Conservation (phyloP, 768 basidiomycete genomes). For the Mycena epipterygia region DNA sequence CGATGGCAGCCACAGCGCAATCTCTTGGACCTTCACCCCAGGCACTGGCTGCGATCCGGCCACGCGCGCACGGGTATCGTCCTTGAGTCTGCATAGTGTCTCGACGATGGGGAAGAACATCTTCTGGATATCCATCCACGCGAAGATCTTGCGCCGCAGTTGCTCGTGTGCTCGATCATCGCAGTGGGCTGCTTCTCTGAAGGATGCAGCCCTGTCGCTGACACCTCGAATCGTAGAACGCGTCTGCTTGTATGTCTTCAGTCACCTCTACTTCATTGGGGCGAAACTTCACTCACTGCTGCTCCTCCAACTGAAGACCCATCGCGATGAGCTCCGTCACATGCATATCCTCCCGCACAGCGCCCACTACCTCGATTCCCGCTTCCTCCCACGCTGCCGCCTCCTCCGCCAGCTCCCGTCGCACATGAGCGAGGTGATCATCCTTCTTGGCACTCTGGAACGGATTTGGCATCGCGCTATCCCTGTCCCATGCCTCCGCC, state of each 20-base stretch:
- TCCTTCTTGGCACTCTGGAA: slow-evolving; percentile 12
- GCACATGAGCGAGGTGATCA: slow-evolving; percentile 21
- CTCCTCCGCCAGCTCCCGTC: background rate
- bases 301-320: no score
- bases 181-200: background rate
- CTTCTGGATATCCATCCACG: background rate
- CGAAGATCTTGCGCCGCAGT: background rate
- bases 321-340: no score
- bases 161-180: background rate
- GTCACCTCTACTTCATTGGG: background rate
- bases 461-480: slow-evolving; percentile 5
- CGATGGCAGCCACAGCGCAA: slow-evolving; percentile 36
- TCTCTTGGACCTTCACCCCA: background rate
- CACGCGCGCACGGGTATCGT: background rate
- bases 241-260: background rate
- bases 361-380: slow-evolving; percentile 35
- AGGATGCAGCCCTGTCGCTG: background rate
- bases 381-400: background rate
- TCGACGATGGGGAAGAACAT: background rate
- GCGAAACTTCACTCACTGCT: slow-evolving; percentile 16
- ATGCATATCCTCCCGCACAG: no score
- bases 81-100: background rate
- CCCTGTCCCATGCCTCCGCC: slow-evolving; percentile 4
- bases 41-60: background rate
- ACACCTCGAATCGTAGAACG: slow-evolving; percentile 1